A percentile compares a stretch with the other conserved stretches of the same genome.
These are phyloP conservation scores for Ophiostoma himal-ulmi DNA, from an alignment of 2,329 filamentous ascomycete species.

Conservation along the genomic window DNA sequence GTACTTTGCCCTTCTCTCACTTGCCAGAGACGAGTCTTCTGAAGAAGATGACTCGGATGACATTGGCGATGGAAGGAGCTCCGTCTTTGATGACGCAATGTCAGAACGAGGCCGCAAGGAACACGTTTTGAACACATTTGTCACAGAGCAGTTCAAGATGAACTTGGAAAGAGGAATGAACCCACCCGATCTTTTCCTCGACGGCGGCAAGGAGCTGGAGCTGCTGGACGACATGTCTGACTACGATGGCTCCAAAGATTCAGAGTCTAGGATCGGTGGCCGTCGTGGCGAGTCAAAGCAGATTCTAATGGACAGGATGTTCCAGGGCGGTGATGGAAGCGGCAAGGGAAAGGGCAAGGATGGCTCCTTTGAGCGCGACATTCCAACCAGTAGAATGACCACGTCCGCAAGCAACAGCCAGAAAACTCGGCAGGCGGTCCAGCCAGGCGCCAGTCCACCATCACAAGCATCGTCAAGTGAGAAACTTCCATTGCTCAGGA, in stretches of 20 bases:
- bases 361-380: not conserved
- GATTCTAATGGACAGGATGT: slow-evolving; percentile 24
- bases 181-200: slow-evolving; percentile 23
- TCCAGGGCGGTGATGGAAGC: slow-evolving; percentile 15
- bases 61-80: slow-evolving; percentile 20
- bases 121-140: slow-evolving; percentile 24
- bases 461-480: slow-evolving; percentile 2
- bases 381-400: not conserved
- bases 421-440: not conserved
- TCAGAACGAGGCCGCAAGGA: slow-evolving; percentile 24
- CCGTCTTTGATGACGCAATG: slow-evolving; percentile 21
- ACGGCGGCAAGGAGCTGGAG: slow-evolving; percentile 18
- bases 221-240: slow-evolving; percentile 25
- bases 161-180: slow-evolving; percentile 23
- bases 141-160: slow-evolving; percentile 25
- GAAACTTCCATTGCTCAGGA: not conserved
- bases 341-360: not conserved
- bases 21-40: slow-evolving; percentile 16
- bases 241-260: slow-evolving; percentile 15
- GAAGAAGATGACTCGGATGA: slow-evolving; percentile 25
- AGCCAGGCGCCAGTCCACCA: not conserved
- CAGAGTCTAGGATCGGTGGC: not conserved
- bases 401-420: not conserved
- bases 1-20: slow-evolving; percentile 24
- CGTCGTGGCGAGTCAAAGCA: slow-evolving; percentile 18